A percentile compares a stretch with the other conserved stretches of the same genome.
Evolutionary conservation across 2,329 filamentous ascomycete species (phyloP).

Genomic region (Niveomyces coronatus): DNA sequence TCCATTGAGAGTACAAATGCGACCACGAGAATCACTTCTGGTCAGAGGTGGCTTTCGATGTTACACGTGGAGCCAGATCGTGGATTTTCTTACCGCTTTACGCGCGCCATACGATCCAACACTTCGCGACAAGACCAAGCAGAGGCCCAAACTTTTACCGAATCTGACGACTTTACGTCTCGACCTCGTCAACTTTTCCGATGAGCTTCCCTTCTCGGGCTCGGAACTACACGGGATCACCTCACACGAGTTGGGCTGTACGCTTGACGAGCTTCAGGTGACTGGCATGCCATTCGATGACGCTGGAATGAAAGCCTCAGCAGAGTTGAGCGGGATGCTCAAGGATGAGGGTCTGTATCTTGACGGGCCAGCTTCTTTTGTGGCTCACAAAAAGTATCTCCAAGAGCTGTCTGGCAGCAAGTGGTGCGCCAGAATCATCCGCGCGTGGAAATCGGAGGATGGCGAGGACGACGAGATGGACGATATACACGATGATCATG

Average conservation of each 20-base stretch:
- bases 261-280: conserved; percentile 40
- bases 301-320: conserved; percentile 34
- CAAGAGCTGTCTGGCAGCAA: conserved; percentile 27
- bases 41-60: conserved; percentile 42
- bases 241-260: conserved; percentile 42
- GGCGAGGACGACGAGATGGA: conserved; percentile 15
- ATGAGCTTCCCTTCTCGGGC: conserved; percentile 33
- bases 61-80: conserved; percentile 43
- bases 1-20: conserved; percentile 30
- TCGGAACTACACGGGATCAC: conserved; percentile 41
- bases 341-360: conserved; percentile 43
- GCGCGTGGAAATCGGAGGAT: conserved; percentile 29
- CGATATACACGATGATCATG: conserved; percentile 16
- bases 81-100: conserved; percentile 41
- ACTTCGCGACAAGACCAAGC: conserved; percentile 22
- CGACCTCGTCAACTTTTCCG: conserved; percentile 45
- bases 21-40: conserved; percentile 34
- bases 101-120: conserved; percentile 39
- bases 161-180: conserved; percentile 37
- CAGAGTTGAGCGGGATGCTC: conserved; percentile 40
- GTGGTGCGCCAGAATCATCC: conserved; percentile 35
- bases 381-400: conserved; percentile 30
- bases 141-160: conserved; percentile 35
- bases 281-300: conserved; percentile 43
- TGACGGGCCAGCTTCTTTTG: conserved; percentile 32